Conservation (phyloP, 352 stramenopile genomes). For the Pythium utonaiense region DNA sequence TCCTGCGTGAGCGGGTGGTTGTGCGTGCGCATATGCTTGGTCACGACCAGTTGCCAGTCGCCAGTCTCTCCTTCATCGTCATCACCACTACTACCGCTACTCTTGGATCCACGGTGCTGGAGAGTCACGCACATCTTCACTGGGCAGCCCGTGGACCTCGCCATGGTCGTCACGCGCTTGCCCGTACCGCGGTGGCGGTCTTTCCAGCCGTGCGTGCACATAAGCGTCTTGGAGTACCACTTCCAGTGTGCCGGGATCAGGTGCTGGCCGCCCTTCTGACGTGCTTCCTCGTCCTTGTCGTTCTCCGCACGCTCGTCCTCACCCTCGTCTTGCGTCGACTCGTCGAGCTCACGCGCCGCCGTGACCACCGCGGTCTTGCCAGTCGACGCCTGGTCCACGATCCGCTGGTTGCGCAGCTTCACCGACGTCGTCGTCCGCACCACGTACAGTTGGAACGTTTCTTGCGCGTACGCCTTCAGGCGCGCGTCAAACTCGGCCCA, state of each 20-base stretch:
- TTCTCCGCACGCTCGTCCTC: background rate
- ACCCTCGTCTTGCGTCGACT: background rate
- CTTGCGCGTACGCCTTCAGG: constrained; percentile 54
- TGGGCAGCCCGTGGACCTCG: constrained; percentile 63
- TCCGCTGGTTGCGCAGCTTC: constrained; percentile 64
- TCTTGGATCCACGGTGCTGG: constrained; percentile 29
- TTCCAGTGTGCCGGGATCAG: constrained; percentile 59
- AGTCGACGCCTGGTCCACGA: constrained; percentile 40
- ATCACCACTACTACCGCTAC: constrained; percentile 10
- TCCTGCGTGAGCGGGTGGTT: constrained; percentile 76
- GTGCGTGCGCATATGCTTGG: constrained; percentile 64
- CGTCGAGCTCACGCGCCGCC: constrained; percentile 2
- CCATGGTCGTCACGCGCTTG: constrained; percentile 57
- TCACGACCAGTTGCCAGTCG: constrained; percentile 71
- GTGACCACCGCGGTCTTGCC: constrained; percentile 18
- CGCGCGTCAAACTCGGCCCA: constrained; percentile 64
- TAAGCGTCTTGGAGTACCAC: constrained; percentile 84
- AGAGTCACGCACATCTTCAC: constrained; percentile 81
- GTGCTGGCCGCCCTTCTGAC: background rate
- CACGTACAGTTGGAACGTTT: constrained; percentile 71
- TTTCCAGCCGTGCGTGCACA: constrained; percentile 82
- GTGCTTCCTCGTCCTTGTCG: background rate
- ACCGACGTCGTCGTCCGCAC: constrained; percentile 78
- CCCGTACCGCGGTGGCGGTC: constrained; percentile 56
- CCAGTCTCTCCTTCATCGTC: constrained; percentile 24